Base-by-base conservation (phyloP, 257 asterid genomes). In the Eucommia ulmoides region DNA sequence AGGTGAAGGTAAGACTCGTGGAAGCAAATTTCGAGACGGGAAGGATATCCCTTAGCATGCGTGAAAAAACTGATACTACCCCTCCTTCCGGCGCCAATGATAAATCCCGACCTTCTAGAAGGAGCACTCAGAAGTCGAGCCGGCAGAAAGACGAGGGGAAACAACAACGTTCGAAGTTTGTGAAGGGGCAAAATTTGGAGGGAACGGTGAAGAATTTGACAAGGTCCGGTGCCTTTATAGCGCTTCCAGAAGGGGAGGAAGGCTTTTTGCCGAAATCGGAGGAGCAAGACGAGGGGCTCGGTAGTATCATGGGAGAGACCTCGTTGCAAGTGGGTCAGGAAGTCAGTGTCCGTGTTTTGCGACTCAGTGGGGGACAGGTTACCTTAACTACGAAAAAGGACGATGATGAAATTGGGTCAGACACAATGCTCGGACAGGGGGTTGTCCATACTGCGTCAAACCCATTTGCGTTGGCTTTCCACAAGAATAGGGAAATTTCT, bases 221-320 rank as follows among this genome's bases (percentile, higher is more conserved):
- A 53, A 72, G 97, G 51, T 61, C 95, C 22, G 97, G 99, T 56
- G 80, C 97, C 23, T 91, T 91, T 59, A 72, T 91, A 58, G 78
- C 96, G 54, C 81, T 91, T 47, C 95, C 96, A 21, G 96, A 91
- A 55, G 95, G 87, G 7, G 99, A 91, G 78, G 99, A 91, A 61
- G 99, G 99, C 17, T 91, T 86, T 74, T 65, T 91, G 65, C 95
- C 95, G 24, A 16, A 50, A 51, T 76, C 94, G 1, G 96, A 91
- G 75, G 93, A 86, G 69, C 65, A 68, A 15, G 80, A 70, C 54
- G 93, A 74, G 57, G 87, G 83, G 26, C 59, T 81, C 23, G 84
- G 57, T 49, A 74, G 47, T 51, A 67, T 83, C 12, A 78, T 70
- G 79, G 93, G 82, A 17, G 79, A 70, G 52, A 71, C 99, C 57